These are phyloP conservation scores for Erodium texanum DNA, from an alignment of 441 rosid species.

Conservation along the genomic window DNA sequence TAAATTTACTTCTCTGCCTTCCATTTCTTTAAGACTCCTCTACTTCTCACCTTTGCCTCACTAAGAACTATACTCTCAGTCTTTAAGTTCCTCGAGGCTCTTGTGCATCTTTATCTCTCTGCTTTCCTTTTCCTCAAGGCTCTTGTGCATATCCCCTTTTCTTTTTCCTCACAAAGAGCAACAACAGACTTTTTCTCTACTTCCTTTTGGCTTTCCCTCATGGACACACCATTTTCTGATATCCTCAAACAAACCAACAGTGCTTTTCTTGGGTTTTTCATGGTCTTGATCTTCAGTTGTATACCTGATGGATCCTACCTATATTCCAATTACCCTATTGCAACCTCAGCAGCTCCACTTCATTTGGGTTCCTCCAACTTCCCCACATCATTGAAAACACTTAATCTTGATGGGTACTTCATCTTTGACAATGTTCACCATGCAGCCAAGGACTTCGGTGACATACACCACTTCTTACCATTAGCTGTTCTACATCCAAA, in stretches of 20 bases:
- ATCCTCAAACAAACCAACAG: slow-evolving; percentile 30
- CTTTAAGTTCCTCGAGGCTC: background rate
- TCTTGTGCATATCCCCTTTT: background rate
- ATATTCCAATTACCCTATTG: slow-evolving; percentile 24
- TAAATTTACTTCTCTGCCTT: slow-evolving; percentile 36
- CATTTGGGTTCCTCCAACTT: slow-evolving; percentile 27
- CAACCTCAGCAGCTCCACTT: background rate
- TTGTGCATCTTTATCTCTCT: background rate
- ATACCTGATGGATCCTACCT: slow-evolving; percentile 47
- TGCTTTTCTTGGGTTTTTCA: slow-evolving; percentile 43
- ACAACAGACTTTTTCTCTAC: background rate
- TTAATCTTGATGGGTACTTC: slow-evolving; percentile 62
- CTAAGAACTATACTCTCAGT: background rate
- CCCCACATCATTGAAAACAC: slow-evolving; percentile 50
- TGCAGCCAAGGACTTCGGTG: slow-evolving; percentile 84
- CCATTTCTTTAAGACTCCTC: slow-evolving; percentile 29
- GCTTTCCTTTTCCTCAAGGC: background rate
- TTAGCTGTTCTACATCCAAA: slow-evolving; percentile 71
- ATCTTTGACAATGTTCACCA: slow-evolving; percentile 50
- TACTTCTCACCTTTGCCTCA: slow-evolving; percentile 15
- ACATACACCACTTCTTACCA: slow-evolving; percentile 55
- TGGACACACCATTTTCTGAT: slow-evolving; percentile 27
- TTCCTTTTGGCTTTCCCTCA: slow-evolving; percentile 3
- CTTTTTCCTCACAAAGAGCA: background rate
- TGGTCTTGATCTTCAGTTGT: slow-evolving; percentile 53